These are phyloP conservation scores for Metahyphopichia silvanorum DNA, from an alignment of 805 yeast genomes.

Conservation along the genomic window DNA sequence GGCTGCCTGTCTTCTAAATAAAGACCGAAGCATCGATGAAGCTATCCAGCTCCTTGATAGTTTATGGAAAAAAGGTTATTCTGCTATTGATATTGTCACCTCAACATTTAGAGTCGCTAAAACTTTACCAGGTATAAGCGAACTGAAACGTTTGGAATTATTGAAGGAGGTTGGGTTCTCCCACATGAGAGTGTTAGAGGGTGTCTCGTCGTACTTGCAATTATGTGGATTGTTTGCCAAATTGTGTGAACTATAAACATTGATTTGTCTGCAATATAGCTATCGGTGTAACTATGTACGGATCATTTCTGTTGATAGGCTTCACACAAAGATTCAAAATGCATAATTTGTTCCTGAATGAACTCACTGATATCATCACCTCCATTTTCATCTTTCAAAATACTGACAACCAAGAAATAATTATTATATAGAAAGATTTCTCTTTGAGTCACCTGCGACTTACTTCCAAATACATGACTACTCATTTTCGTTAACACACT, in stretches of 20 bases:
- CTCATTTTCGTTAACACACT: conserved; percentile 70
- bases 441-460: conserved; percentile 42
- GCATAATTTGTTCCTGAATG: conserved; percentile 34
- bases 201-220: conserved; percentile 85
- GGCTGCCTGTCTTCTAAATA: conserved; percentile 35
- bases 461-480: conserved; percentile 32
- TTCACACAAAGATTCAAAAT: conserved; percentile 37
- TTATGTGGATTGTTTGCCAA: conserved; percentile 78
- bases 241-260: conserved; percentile 27
- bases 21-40: conserved; percentile 49
- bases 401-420: conserved; percentile 59
- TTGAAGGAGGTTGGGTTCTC: conserved; percentile 85
- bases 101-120: conserved; percentile 88
- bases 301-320: conserved; percentile 25
- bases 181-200: conserved; percentile 91
- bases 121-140: conserved; percentile 64
- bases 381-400: conserved; percentile 41
- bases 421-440: conserved; percentile 76
- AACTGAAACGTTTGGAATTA: conserved; percentile 66
- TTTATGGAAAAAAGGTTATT: conserved; percentile 87
- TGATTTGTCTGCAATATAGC: conserved; percentile 1
- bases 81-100: conserved; percentile 88
- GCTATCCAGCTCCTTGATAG: conserved; percentile 62
- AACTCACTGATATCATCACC: conserved; percentile 15
- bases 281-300: not conserved